Conservation (phyloP, 1,284 basidiomycete genomes). For the Grifola frondosa region DNA sequence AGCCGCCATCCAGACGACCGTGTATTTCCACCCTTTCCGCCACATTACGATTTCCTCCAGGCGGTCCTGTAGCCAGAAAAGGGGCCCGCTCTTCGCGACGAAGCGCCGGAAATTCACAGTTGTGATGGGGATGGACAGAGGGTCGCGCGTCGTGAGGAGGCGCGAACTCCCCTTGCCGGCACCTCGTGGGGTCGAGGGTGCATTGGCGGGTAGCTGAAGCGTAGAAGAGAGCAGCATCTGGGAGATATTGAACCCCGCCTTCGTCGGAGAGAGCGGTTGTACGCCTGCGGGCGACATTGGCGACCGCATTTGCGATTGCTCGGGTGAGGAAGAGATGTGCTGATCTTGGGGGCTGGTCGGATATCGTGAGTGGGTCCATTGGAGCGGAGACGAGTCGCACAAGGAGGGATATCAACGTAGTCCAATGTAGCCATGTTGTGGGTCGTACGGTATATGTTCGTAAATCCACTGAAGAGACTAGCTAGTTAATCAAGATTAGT, state of each 20-base stretch:
- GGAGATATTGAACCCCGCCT: slow-evolving; percentile 30
- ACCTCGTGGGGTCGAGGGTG: slow-evolving; percentile 24
- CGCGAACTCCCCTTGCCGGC: slow-evolving; percentile 28
- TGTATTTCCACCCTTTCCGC: slow-evolving; percentile 67
- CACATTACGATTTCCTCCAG: slow-evolving; percentile 73
- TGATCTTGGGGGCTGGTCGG: slow-evolving; percentile 42
- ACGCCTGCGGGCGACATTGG: slow-evolving; percentile 21
- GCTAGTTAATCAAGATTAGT: too few relatives aligned
- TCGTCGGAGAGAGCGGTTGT: slow-evolving; percentile 18
- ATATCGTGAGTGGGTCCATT: slow-evolving; percentile 26
- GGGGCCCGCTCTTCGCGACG: slow-evolving; percentile 59
- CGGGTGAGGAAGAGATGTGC: slow-evolving; percentile 46
- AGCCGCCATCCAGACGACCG: slow-evolving; percentile 61
- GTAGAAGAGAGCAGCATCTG: slow-evolving; percentile 34
- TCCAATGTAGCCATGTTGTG: slow-evolving; percentile 45
- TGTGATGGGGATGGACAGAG: slow-evolving; percentile 69
- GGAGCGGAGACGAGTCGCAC: slow-evolving; percentile 43
- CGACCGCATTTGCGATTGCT: slow-evolving; percentile 16
- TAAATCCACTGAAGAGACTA: too few relatives aligned
- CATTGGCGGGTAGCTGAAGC: slow-evolving; percentile 32
- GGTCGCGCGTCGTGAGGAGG: slow-evolving; percentile 52
- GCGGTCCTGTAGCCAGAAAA: slow-evolving; percentile 79
- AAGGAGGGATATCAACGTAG: slow-evolving; percentile 51
- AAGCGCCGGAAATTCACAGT: slow-evolving; percentile 75
- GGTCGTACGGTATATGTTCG: too few relatives aligned